Evolutionary conservation across 2,329 filamentous ascomycete species (phyloP), one percentile per base, ranked within the genome.

Genomic region (Atkinsonella texensis): DNA sequence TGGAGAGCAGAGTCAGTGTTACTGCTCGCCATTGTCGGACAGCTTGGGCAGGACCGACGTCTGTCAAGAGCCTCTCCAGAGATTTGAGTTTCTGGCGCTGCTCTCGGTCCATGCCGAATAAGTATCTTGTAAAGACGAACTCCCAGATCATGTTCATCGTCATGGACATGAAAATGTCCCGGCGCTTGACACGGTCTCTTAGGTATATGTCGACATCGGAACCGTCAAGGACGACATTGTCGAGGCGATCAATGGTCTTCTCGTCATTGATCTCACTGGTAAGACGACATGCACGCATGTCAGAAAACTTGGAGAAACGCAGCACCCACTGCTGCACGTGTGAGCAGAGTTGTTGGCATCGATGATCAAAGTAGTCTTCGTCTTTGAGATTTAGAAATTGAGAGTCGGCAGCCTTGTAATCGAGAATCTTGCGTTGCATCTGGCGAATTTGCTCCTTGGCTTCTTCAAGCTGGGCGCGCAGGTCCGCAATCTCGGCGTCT

Each of bases 91-190:
- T 97, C 68, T 97, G 90, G 60, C 93, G 83, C 70, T 98, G 93
- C 69, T 97, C 93, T 60, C 90, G 81, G 66, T 98, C 93, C 89
- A 98, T 95, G 61, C 93, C 93, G 66, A 98, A 98, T 28, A 98
- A 82, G 67, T 98, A 98, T 57, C 93, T 83, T 9, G 91, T 96
- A 65, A 98, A 98, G 65, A 98, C 84, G 63, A 94, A 96, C 68
- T 98, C 93, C 90, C 90, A 98, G 49, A 98, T 84, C 89, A 98
- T 96, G 55, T 87, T 93, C 90, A 97, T 97, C 52, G 91, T 88
- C 68, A 98, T 89, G 39, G 89, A 93, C 89, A 97, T 96, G 76
- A 98, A 96, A 53, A 97, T 84, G 66, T 97, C 91, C 54, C 91
- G 83, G 55, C 93, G 84, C 62, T 80, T 84, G 51, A 96, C 85